phyloP scores from a whole-genome alignment of 75 land plant species.

The Cryptomeria japonica region DNA sequence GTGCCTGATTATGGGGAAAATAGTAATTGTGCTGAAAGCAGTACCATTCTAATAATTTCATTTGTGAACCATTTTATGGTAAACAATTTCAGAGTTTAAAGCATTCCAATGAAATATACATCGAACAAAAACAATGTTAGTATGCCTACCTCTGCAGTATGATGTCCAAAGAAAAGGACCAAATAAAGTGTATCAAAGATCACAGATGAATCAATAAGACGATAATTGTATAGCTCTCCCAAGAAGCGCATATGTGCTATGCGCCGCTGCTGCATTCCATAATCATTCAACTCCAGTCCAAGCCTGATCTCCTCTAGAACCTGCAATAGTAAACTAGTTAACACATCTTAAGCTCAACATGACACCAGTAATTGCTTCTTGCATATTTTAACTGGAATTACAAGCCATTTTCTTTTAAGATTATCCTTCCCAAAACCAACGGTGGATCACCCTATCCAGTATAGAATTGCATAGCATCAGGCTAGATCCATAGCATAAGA shows the following conservation, averaged over 20 bases:
- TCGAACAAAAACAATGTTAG: not conserved
- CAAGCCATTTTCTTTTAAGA: not conserved
- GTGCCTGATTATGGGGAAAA: not conserved
- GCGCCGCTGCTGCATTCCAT: constrained; percentile 93
- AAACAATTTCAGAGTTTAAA: not conserved
- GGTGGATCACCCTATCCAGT: not conserved
- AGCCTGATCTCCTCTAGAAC: constrained; percentile 89
- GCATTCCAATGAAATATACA: not conserved
- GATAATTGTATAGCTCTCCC: constrained; percentile 97
- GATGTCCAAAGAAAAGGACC: constrained; percentile 87
- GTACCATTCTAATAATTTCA: not conserved
- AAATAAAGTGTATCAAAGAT: constrained; percentile 95
- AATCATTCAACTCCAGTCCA: constrained; percentile 93
- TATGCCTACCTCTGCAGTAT: constrained; percentile 74
- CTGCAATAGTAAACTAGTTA: constrained; percentile 38
- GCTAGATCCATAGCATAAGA: not conserved
- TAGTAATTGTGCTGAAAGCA: not conserved
- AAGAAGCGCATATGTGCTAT: constrained; percentile 91
- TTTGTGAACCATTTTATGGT: not conserved
- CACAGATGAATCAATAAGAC: constrained; percentile 86
- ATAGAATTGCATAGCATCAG: not conserved
- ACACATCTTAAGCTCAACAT: not conserved
- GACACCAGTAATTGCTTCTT: too few relatives aligned
- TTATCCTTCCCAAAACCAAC: not conserved
- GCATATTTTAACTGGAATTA: not conserved